Conservation (phyloP, 306 rosid species). For the Inga oerstediana region DNA sequence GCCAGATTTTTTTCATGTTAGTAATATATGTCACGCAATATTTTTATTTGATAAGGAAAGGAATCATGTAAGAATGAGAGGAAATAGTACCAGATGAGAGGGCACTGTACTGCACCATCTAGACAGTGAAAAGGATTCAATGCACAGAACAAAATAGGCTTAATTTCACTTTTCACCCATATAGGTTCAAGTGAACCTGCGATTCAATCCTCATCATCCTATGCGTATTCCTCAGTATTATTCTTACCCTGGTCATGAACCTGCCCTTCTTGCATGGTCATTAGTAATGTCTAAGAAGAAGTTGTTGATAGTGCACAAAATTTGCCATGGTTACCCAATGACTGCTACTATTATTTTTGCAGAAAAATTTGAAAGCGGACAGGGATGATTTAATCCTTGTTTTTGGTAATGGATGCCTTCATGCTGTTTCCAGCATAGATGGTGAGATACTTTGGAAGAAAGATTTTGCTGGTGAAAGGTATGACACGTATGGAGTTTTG, state of each 20-base stretch:
- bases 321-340: constrained; percentile 30
- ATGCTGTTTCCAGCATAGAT: constrained; percentile 79
- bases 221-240: constrained; percentile 12
- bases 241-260: constrained; percentile 16
- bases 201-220: background rate
- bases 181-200: background rate
- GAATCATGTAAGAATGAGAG: background rate
- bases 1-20: constrained; percentile 10
- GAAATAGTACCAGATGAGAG: constrained; percentile 8
- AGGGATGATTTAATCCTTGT: constrained; percentile 77
- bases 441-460: constrained; percentile 85
- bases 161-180: background rate
- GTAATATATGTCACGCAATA: constrained; percentile 11
- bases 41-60: constrained; percentile 22
- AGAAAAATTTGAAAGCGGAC: constrained; percentile 75
- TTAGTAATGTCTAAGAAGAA: constrained; percentile 26
- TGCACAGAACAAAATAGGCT: background rate
- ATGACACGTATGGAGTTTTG: constrained; percentile 28
- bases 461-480: constrained; percentile 78
- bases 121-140: constrained; percentile 22
- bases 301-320: constrained; percentile 18
- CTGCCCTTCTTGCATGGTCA: constrained; percentile 25
- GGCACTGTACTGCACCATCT: constrained; percentile 6
- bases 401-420: constrained; percentile 70
- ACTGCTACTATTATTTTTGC: constrained; percentile 47